Base-by-base conservation (phyloP, 805 yeast genomes). In the Kregervanrija fluxuum region DNA sequence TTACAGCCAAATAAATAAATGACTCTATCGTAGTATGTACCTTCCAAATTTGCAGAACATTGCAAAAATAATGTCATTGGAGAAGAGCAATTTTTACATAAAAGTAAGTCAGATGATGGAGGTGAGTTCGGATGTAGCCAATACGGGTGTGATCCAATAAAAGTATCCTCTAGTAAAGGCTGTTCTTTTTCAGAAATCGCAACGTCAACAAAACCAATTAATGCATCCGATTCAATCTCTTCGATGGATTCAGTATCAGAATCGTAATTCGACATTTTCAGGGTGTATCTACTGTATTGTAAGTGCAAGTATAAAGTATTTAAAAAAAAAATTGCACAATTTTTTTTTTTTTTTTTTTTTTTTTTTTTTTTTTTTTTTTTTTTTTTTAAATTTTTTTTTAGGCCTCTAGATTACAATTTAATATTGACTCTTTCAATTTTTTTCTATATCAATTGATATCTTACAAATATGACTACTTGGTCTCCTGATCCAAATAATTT, bases 1-100 rank as follows among this genome's bases (percentile, higher is more conserved):
- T 67, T 57, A 64, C 99, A 93, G 2, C 80, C 79, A 59, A 91
- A 85, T 0, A 93, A 72, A 56, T 91, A 93, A 13, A 93, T 63
- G 3, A 79, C 80, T 48, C 99, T 75, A 55, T 87, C 96, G 57
- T 90, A 88, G 36, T 79, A 68, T 10, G 81, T 71, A 33, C 74
- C 74, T 32, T 80, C 86, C 36, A 90, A 62, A 1, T 95, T 95
- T 0, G 95, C 83, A 62, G 74, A 83, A 1, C 91, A 83, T 60
- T 93, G 98, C 1, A 82, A 63, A 30, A 90, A 67, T 38, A 91
- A 64, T 11, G 84, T 77, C 82, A 88, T 73, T 12, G 69, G 65
- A 9, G 68, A 61, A 1, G 64, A 65, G 66, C 99, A 93, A 43
- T 73, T 74, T 40, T 73, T 76, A 67, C 99, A 93, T 33, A 64